Evolutionary conservation across 2,329 filamentous ascomycete species (phyloP).

Genomic region (Passalora sequoiae): DNA sequence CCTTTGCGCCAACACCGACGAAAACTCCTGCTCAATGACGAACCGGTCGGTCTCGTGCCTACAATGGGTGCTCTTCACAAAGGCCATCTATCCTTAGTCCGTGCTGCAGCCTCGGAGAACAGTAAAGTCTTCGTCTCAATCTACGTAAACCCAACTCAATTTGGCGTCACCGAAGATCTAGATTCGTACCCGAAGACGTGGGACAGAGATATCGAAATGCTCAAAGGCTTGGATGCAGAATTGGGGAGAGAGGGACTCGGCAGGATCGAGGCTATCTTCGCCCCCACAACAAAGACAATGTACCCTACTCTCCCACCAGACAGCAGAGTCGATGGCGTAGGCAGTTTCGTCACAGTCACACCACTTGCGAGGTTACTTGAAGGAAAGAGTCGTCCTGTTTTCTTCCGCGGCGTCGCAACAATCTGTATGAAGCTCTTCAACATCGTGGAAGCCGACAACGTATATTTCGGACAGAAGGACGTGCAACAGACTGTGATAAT

Average conservation of each 20-base stretch:
- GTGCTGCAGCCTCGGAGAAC: constrained; percentile 76
- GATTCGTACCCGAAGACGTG: constrained; percentile 86
- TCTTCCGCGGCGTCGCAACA: constrained; percentile 93
- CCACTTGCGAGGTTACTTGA: constrained; percentile 78
- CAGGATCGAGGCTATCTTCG: constrained; percentile 76
- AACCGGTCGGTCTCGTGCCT: constrained; percentile 80
- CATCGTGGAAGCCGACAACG: constrained; percentile 68
- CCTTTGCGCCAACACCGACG: constrained; percentile 65
- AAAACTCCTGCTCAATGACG: constrained; percentile 60
- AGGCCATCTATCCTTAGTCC: constrained; percentile 81
- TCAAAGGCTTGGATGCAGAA: constrained; percentile 65
- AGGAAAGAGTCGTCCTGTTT: constrained; percentile 80
- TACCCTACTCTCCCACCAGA: constrained; percentile 76
- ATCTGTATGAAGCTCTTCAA: constrained; percentile 94
- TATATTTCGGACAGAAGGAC: constrained; percentile 97
- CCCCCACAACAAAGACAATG: constrained; percentile 75
- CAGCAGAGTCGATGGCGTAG: constrained; percentile 67
- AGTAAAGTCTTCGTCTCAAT: constrained; percentile 84
- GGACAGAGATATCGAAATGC: constrained; percentile 65
- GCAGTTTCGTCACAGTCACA: constrained; percentile 87
- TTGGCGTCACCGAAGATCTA: constrained; percentile 83
- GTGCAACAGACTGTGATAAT: constrained; percentile 93
- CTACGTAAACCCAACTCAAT: constrained; percentile 96
- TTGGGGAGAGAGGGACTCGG: constrained; percentile 55
- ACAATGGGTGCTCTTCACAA: constrained; percentile 97